Evolutionary conservation across 441 rosid species (phyloP), one percentile per base, ranked within the genome.

Genomic region (Theobroma grandiflorum): DNA sequence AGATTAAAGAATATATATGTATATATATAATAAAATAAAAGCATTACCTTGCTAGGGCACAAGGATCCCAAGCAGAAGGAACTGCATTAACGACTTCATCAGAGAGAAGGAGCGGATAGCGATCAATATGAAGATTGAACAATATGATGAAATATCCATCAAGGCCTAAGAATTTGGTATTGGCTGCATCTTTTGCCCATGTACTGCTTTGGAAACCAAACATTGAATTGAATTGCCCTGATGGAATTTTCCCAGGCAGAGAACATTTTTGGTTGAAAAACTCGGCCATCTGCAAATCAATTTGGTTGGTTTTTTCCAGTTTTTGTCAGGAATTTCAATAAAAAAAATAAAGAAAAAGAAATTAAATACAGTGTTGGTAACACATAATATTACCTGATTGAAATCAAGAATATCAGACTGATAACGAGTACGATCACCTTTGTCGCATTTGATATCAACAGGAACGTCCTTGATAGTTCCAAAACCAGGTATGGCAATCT

Each of bases 381-480:
- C 31, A 26, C 31, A 26, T 26, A 26, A 26, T 26, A 26, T 26
- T 26, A 95, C 99, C 95, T 94, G 91, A 72, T 80, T 88, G 84
- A 96, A 96, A 35, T 88, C 93, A 11, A 96, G 97, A 78, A 94
- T 88, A 78, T 92, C 99, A 6, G 98, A 91, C 74, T 91, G 96
- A 15, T 89, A 90, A 20, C 98, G 91, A 78, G 86, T 79, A 0
- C 90, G 90, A 37, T 96, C 99, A 26, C 99, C 99, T 84, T 96
- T 94, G 74, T 94, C 98, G 68, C 93, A 93, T 80, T 82, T 89
- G 66, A 96, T 91, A 76, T 93, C 98, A 47, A 77, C 10, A 47
- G 99, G 86, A 53, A 94, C 95, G 71, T 84, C 89, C 3, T 63
- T 26, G 50, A 84, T 57, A 47, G 83, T 4, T 8, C 95, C 97